Base-by-base conservation (phyloP, 2,329 filamentous ascomycete species). In the Diaporthe sp. region DNA sequence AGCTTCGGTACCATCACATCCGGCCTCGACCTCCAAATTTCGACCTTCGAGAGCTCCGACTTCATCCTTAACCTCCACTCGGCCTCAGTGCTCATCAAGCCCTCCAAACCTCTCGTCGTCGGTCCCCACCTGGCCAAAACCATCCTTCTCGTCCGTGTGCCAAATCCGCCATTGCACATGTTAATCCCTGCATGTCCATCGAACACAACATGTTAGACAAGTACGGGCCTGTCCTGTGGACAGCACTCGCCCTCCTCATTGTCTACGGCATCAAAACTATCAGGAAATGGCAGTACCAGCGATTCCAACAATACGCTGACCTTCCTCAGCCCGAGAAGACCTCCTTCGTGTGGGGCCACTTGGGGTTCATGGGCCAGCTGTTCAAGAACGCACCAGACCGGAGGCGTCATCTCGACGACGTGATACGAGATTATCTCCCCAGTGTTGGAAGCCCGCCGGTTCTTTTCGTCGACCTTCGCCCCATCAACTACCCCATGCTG, bases 401-500 rank as follows among this genome's bases (percentile, higher is more conserved):
- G 9, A 73, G 73, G 50, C 51, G 47, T 9, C 73, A 75, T 32
- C 53, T 75, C 27, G 80, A 83, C 56, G 56, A 76, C 9, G 59
- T 79, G 7, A 73, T 73, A 53, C 44, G 56, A n/a, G 47, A 61
- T 2, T 59, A 27, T 30, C 78, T 81, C 9, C 55, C 55, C 3
- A 73, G 75, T 0, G 70, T 82, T 13, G 82, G 81, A 0, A 79
- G 79, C 12, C 84, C 84, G 7, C 78, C 82, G 1, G 42, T 84
- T 27, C 77, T 83, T 70, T 66, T 84, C 0, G 27, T 84, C 17
- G 84, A 85, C 56, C 73, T 83, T 7, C 79, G 84, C 17, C 84
- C 84, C 3, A 55, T 82, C n/a, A 76, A 70, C 22, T 78, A 74
- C 13, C 80, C 83, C 15, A 78, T 85, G 75, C 74, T 81, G 13